Base-by-base conservation (phyloP, 768 basidiomycete species). In the Lyophyllum atratum region DNA sequence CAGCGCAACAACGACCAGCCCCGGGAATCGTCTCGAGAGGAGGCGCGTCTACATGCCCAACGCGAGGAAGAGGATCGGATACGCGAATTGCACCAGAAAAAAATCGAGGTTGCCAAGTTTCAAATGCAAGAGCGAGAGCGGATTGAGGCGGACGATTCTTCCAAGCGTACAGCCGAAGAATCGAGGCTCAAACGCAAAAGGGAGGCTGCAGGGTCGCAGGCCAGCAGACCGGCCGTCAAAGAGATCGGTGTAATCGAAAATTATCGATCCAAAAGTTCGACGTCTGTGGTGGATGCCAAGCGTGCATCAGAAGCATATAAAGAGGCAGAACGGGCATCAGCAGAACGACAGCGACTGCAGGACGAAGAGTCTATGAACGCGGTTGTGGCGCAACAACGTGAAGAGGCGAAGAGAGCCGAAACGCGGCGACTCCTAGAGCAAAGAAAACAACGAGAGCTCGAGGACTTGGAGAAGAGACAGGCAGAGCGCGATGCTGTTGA, bases 381-480 rank as follows among this genome's bases (percentile, higher is more conserved):
- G 39, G 39, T 19, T 4, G 17, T 5, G 39, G 39, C 39, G 39
- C 39, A 51, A 29, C 24, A 47, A 6, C 40, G 40, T 2, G 61
- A 51, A 48, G 44, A 49, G 50, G 25, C 31, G 2, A 47, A 49
- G 45, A 46, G 42, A 49, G 51, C 11, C 11, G 46, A 53, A 31
- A 48, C n/a, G 25, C 44, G 19, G 33, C 43, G 48, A 24, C 34
- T 57, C 7, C 45, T 44, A 4, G 37, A 49, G 43, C 45, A 55
- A 52, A 49, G 40, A 37, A 62, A 47, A 24, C 49, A 55, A 31
- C 49, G 49, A 25, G 55, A 58, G 17, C 45, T 55, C 21, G 61
- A 55, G 14, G 64, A 66, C 25, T 54, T 26, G 26, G 63, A 40
- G 59, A 67, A 39, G 61, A 62, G 54, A 45, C 59, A 55, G 45